Base-by-base conservation (phyloP, 306 rosid species). In the Gleditsia sinensis region DNA sequence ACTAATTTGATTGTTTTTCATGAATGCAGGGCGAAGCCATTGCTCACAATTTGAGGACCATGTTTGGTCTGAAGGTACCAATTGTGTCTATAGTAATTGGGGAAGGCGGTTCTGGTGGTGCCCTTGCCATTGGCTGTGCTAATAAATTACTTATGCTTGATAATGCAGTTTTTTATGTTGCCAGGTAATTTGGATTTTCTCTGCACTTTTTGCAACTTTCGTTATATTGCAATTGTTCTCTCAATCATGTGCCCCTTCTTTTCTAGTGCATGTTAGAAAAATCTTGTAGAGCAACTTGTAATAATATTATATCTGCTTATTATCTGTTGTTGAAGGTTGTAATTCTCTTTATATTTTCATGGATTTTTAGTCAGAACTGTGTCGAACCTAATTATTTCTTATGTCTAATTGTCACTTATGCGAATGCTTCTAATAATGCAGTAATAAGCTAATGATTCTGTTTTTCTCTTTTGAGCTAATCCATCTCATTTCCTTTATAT, bases 31-130 rank as follows among this genome's bases (percentile, higher is more conserved):
- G 91, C 68, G 94, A 89, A 85, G 89, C 91, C 48, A 89, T 89
- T 83, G 94, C 94, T 57, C 84, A 85, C 45, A 89, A 89, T 77
- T 77, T 89, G 86, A 74, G 88, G 71, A 81, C 86, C 20, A 89
- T 89, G 94, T 89, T 86, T 46, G 94, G 94, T 59, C 75, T 89
- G 81, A 89, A 85, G 80, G 91, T 89, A 69, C 94, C 94, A 27
- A 58, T 89, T 72, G 63, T 89, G 58, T 86, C 94, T 46, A 87
- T 89, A 36, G 89, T 89, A 75, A 85, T 89, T 42, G 94, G 94
- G 63, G 94, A 89, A 89, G 94, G 94, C 42, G 91, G 94, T 61
- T 89, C 91, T 76, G 94, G 91, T 39, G 94, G 94, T 79, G 94
- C 94, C 49, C 91, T 87, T 62, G 94, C 94, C 72, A 89, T 89